phyloP scores from a whole-genome alignment of 2,329 filamentous ascomycete genomes.

The Rosellinia necatrix region DNA sequence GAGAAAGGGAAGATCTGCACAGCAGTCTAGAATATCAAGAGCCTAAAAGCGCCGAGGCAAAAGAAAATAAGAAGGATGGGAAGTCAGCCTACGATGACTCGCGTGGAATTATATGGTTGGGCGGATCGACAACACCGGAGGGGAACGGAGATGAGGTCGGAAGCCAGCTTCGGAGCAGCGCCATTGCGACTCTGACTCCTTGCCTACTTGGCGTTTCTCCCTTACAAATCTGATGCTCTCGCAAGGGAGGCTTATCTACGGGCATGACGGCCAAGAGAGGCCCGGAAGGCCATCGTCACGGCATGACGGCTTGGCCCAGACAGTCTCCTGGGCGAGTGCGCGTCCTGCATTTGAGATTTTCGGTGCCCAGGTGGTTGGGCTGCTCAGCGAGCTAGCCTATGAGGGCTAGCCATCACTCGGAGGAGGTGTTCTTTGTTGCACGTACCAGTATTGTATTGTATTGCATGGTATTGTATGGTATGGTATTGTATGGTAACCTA shows the following conservation, averaged over 20 bases:
- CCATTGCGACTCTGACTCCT: conserved; percentile 15
- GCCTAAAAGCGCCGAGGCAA: not conserved
- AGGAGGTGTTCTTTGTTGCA: no score
- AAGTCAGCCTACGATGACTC: no score
- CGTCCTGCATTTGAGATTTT: no score
- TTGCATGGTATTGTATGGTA: no score
- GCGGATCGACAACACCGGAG: not conserved
- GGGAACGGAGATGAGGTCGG: conserved; percentile 2
- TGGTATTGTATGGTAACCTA: no score
- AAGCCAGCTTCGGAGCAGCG: not conserved
- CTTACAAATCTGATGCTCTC: no score
- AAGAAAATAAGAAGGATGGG: not conserved
- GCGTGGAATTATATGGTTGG: conserved; percentile 1
- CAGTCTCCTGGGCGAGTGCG: no score
- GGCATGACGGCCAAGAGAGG: conserved; percentile 9
- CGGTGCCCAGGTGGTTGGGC: no score
- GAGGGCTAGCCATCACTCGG: not conserved
- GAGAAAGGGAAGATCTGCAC: not conserved
- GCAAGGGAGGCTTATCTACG: conserved; percentile 3
- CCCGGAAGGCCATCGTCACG: conserved; percentile 7
- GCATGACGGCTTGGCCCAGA: conserved; percentile 4
- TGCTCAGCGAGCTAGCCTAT: not conserved
- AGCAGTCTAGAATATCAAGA: conserved; percentile 1
- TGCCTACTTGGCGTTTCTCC: no score
- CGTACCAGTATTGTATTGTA: no score